phyloP scores from a whole-genome alignment of 139 green algal genomes.

The Diplosphaera chodatii region DNA sequence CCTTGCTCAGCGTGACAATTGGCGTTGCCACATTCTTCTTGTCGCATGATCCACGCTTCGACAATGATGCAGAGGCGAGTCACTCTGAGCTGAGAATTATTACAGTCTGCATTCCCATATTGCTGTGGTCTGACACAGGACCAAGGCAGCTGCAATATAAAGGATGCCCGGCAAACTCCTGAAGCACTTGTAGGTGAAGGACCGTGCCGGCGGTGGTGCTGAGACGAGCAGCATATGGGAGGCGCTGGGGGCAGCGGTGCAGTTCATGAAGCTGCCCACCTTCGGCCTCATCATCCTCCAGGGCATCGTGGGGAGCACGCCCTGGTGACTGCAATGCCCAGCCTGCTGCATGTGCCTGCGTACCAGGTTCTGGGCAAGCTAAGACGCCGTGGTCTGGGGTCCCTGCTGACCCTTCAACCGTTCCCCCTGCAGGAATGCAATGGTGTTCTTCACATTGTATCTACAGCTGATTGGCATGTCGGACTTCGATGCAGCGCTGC shows the following conservation, averaged over 20 bases:
- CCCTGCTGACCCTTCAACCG: too few relatives aligned
- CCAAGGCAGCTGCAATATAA: too few relatives aligned
- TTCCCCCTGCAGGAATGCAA: constrained; percentile 3
- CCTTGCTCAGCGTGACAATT: constrained; percentile 28
- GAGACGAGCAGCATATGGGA: not conserved
- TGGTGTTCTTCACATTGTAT: constrained; percentile 48
- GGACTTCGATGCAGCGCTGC: constrained; percentile 12
- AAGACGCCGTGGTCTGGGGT: too few relatives aligned
- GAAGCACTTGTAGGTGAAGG: not conserved
- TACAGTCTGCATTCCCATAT: too few relatives aligned
- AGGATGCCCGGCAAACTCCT: too few relatives aligned
- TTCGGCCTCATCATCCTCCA: constrained; percentile 40
- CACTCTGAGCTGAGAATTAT: too few relatives aligned
- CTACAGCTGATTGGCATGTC: constrained; percentile 50
- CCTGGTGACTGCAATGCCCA: not conserved
- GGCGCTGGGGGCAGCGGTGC: not conserved
- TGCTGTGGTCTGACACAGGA: too few relatives aligned
- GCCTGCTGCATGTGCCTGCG: too few relatives aligned
- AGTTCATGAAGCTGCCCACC: constrained; percentile 36
- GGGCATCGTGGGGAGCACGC: constrained; percentile 12
- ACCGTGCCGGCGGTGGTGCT: too few relatives aligned
- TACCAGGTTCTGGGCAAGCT: too few relatives aligned
- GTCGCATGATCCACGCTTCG: constrained; percentile 9
- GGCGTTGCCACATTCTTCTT: constrained; percentile 8
- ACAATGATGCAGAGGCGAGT: not conserved